A percentile compares a stretch with the other conserved stretches of the same genome.
Conservation (phyloP, 129 eudicot species). For the Flaveria ramosissima region DNA sequence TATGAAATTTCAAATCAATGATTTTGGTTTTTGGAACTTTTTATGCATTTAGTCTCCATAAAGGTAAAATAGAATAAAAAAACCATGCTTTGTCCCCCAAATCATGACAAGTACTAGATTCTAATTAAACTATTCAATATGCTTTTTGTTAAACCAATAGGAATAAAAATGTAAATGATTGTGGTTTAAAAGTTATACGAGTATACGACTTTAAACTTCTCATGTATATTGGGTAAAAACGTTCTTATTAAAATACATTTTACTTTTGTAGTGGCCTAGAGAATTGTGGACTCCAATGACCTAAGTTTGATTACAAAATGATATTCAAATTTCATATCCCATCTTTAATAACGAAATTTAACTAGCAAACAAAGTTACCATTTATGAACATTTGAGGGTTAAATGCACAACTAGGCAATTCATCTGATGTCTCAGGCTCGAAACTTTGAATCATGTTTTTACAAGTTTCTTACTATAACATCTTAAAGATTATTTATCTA, state of each 20-base stretch:
- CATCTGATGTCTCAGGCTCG: too few species aligned
- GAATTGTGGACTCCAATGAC: background rate
- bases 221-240: background rate
- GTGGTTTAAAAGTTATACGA: background rate
- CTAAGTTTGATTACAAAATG: background rate
- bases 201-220: background rate
- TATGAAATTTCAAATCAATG: background rate
- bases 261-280: background rate
- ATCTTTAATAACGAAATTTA: background rate
- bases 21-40: conserved; percentile 5
- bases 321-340: background rate
- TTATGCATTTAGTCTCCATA: conserved; percentile 10
- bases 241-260: background rate
- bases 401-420: too few species aligned
- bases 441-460: too few species aligned
- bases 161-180: background rate
- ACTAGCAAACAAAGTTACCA: background rate
- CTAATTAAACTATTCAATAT: conserved; percentile 17
- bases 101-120: conserved; percentile 26
- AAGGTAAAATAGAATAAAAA: conserved; percentile 3
- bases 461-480: too few species aligned
- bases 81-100: conserved; percentile 32
- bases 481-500: too few species aligned
- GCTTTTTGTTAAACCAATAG: background rate
- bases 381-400: too few species aligned